Conservation (phyloP, 257 asterid genomes). For the Buddleja alternifolia region DNA sequence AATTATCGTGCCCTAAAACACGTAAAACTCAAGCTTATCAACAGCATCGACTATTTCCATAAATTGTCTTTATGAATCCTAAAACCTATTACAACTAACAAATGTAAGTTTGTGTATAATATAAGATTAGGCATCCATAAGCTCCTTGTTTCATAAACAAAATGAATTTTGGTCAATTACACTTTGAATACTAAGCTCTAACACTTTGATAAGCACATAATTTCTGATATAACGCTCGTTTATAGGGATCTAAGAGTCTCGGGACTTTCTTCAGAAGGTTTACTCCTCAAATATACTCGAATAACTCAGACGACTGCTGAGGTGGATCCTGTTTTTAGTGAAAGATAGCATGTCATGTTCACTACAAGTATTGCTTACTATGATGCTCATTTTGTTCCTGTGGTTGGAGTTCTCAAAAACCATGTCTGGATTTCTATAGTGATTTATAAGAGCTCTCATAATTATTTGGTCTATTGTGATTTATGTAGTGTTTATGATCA, state of each 20-base stretch:
- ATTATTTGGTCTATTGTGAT: no score
- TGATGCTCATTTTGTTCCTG: neutral
- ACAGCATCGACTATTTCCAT: neutral
- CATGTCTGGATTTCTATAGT: no score
- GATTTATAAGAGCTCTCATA: no score
- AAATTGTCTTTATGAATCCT: neutral
- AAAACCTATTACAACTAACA: neutral
- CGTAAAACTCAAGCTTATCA: no score
- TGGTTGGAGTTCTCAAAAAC: neutral
- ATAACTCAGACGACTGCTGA: slow-evolving; percentile 71
- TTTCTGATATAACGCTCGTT: slow-evolving; percentile 10
- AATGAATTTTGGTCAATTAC: neutral
- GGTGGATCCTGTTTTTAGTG: slow-evolving; percentile 81
- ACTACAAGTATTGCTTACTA: no score
- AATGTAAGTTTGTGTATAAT: neutral
- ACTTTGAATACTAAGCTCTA: neutral
- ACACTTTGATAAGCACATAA: neutral
- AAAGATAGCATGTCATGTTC: slow-evolving; percentile 49
- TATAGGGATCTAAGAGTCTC: slow-evolving; percentile 88
- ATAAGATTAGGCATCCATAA: neutral
- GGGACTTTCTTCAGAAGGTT: slow-evolving; percentile 84
- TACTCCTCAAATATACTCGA: slow-evolving; percentile 88
- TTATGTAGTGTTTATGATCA: no score
- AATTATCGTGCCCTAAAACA: no score
- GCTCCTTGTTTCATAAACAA: neutral